Evolutionary conservation across 176 grass and related monocot species (phyloP).

Genomic region (Oryza rufipogon): DNA sequence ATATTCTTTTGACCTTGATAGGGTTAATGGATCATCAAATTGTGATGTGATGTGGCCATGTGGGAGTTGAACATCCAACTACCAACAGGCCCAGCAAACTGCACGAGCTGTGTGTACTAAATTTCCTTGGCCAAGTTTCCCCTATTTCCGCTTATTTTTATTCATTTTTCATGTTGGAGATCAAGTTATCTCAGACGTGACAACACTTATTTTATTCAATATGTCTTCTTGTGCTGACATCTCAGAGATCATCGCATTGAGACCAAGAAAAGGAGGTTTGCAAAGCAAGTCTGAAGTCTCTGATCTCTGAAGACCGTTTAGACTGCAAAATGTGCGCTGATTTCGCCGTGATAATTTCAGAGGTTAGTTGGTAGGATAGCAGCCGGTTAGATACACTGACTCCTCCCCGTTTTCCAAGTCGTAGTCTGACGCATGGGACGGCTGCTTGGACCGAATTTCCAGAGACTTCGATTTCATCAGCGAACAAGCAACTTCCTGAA

Average conservation of each 20-base stretch:
- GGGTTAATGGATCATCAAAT: not conserved
- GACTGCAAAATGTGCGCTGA: not conserved
- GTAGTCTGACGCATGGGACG: not conserved
- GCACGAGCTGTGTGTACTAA: not conserved
- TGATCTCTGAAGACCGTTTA: not conserved
- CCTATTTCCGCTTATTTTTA: not conserved
- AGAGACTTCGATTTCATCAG: not conserved
- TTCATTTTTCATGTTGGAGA: not conserved
- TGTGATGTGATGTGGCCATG: not conserved
- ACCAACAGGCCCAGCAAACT: not conserved
- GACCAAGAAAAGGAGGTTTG: not conserved
- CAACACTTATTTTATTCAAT: too few relatives aligned
- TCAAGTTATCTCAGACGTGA: not conserved
- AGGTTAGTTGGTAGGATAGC: conserved; percentile 2
- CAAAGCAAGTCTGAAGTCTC: not conserved
- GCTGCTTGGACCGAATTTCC: not conserved
- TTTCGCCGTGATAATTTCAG: not conserved
- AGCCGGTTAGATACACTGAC: not conserved
- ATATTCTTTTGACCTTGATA: too few relatives aligned
- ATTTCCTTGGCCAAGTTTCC: not conserved
- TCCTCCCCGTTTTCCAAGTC: not conserved
- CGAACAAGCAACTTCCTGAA: not conserved
- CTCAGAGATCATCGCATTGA: not conserved
- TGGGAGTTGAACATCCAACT: not conserved
- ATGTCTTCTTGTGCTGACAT: not conserved